Conservation (phyloP, 2,329 filamentous ascomycete species). For the Fusarium buxicola region DNA sequence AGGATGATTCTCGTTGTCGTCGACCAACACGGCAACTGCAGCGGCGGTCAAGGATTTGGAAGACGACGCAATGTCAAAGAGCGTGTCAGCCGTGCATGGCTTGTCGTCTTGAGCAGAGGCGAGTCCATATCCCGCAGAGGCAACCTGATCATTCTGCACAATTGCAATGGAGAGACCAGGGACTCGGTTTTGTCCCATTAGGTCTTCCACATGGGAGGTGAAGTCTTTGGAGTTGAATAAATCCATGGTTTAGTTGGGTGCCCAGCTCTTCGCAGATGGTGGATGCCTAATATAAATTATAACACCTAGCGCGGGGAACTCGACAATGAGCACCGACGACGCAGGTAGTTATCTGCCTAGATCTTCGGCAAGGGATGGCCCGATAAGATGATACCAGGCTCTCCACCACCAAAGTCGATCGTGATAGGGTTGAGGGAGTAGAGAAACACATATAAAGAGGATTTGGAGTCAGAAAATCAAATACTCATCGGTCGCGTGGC, state of each 20-base stretch:
- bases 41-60: conserved; percentile 12
- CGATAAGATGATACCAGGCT: too few relatives aligned
- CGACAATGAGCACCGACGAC: background rate
- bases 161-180: conserved; percentile 15
- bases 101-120: background rate
- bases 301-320: background rate
- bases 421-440: too few relatives aligned
- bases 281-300: too few relatives aligned
- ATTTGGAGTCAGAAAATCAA: too few relatives aligned
- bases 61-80: conserved; percentile 22
- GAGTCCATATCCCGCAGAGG: conserved; percentile 5
- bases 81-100: conserved; percentile 11
- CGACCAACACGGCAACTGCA: background rate
- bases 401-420: too few relatives aligned
- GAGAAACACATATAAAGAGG: too few relatives aligned
- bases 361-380: too few relatives aligned
- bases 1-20: background rate
- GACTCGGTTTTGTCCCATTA: conserved; percentile 3
- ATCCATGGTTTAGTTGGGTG: background rate
- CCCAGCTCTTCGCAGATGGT: too few relatives aligned
- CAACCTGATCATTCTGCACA: background rate
- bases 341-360: background rate
- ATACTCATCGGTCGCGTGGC: conserved; percentile 42
- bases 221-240: background rate
- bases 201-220: rapidly evolving